phyloP scores from a whole-genome alignment of 1,139 yeast species.

The Suhomyces kunorum region DNA sequence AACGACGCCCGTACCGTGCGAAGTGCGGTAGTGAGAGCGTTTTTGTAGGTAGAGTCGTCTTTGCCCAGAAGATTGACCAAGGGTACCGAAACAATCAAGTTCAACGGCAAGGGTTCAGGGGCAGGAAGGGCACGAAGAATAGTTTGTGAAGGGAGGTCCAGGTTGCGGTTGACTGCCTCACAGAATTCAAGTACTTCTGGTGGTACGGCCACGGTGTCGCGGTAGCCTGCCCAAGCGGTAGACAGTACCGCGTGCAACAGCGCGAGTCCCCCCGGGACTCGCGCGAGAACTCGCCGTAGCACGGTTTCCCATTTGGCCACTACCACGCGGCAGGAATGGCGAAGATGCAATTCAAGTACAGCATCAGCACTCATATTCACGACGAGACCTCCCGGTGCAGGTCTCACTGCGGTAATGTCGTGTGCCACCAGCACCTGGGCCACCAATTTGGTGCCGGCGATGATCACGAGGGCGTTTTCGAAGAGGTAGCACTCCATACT shows the following conservation, averaged over 20 bases:
- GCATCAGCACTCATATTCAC: conserved; percentile 42
- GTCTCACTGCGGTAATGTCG: conserved; percentile 36
- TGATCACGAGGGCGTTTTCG: conserved; percentile 38
- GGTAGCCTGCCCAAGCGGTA: conserved; percentile 48
- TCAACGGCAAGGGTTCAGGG: conserved; percentile 45
- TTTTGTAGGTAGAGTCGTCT: conserved; percentile 37
- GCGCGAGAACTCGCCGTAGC: conserved; percentile 22
- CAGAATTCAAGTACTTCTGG: conserved; percentile 40
- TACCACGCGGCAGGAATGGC: conserved; percentile 35
- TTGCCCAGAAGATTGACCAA: conserved; percentile 35
- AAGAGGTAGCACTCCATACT: conserved; percentile 41
- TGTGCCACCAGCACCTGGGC: conserved; percentile 35
- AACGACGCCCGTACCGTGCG: conserved; percentile 30
- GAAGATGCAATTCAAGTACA: conserved; percentile 48
- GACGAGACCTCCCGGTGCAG: conserved; percentile 31
- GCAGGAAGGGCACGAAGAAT: conserved; percentile 31
- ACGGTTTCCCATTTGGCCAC: conserved; percentile 45
- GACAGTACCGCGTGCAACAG: conserved; percentile 52
- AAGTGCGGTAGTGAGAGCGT: conserved; percentile 29
- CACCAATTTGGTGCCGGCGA: conserved; percentile 36
- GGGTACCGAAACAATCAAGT: conserved; percentile 50
- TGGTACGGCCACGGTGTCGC: conserved; percentile 34
- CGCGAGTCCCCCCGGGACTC: conserved; percentile 21
- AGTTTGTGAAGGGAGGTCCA: conserved; percentile 42
- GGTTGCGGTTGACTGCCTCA: conserved; percentile 33